Percentiles rank a stretch among this genome's conserved stretches.
Evolutionary conservation across 768 basidiomycete species (phyloP).

Genomic region (Chalciporus pseudorubinellus): DNA sequence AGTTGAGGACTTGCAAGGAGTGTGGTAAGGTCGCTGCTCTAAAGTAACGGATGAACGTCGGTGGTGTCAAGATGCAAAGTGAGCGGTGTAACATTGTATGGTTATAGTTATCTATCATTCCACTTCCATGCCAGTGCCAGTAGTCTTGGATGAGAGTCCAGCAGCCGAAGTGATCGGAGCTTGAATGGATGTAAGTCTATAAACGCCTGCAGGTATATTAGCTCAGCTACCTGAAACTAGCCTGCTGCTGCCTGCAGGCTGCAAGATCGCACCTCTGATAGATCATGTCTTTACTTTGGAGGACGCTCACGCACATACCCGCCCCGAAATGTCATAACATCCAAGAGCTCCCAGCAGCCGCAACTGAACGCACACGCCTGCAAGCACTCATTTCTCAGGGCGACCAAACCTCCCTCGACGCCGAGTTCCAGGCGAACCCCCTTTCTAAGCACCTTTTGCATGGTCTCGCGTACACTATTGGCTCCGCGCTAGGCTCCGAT

Average conservation of each 20-base stretch:
- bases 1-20: constrained; percentile 62
- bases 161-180: constrained; percentile 9
- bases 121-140: too few species aligned
- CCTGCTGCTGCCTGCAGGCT: too few species aligned
- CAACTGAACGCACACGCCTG: constrained; percentile 37
- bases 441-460: constrained; percentile 46
- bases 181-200: constrained; percentile 9
- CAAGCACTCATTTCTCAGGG: constrained; percentile 11
- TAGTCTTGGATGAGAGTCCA: too few species aligned
- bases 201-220: too few species aligned
- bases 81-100: not conserved
- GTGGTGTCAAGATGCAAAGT: not conserved
- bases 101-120: too few species aligned
- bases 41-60: constrained; percentile 37
- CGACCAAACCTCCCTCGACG: constrained; percentile 10
- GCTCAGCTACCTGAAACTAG: too few species aligned
- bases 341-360: constrained; percentile 42
- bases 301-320: constrained; percentile 5
- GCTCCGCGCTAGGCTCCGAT: constrained; percentile 52
- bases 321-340: constrained; percentile 43
- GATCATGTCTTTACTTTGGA: not conserved
- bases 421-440: constrained; percentile 24
- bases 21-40: constrained; percentile 67
- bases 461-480: constrained; percentile 57
- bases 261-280: not conserved